These are phyloP conservation scores for Pyrenochaeta sp. DNA, from an alignment of 2,329 filamentous ascomycete genomes.

Conservation along the genomic window DNA sequence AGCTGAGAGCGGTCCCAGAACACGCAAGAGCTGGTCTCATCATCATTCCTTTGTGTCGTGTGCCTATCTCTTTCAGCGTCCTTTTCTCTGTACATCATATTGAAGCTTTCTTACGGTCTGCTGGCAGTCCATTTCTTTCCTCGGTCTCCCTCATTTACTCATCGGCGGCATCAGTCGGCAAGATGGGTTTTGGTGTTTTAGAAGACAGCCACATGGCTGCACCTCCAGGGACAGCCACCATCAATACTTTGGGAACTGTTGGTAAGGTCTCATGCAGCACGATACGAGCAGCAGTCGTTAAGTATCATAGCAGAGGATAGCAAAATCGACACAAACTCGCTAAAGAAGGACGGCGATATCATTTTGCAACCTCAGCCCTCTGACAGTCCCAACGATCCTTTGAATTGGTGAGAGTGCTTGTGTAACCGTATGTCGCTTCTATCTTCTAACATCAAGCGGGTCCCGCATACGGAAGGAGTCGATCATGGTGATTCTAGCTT, in stretches of 20 bases:
- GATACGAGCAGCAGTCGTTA: not conserved
- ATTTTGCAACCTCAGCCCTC: slow-evolving; percentile 91
- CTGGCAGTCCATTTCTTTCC: slow-evolving; percentile 31
- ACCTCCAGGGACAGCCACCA: slow-evolving; percentile 42
- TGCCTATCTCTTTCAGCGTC: not conserved
- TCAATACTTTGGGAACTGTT: slow-evolving; percentile 23
- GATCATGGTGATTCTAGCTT: slow-evolving; percentile 45
- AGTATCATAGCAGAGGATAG: slow-evolving; percentile 17
- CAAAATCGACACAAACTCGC: slow-evolving; percentile 23
- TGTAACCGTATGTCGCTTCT: not conserved
- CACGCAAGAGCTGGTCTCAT: slow-evolving; percentile 15
- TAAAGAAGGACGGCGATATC: slow-evolving; percentile 66
- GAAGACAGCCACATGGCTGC: slow-evolving; percentile 40
- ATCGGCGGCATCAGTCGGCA: slow-evolving; percentile 6
- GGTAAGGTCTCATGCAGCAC: slow-evolving; percentile 7
- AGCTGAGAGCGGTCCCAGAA: slow-evolving; percentile 5
- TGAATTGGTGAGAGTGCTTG: slow-evolving; percentile 54
- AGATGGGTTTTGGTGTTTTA: slow-evolving; percentile 44
- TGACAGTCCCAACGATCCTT: slow-evolving; percentile 87
- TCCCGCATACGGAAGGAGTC: slow-evolving; percentile 39
- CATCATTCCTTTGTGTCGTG: not conserved
- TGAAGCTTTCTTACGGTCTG: slow-evolving; percentile 23
- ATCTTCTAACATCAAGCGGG: slow-evolving; percentile 26
- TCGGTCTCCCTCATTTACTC: not conserved
- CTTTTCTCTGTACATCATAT: not conserved